Percentiles rank a stretch among this genome's conserved stretches.
These are phyloP conservation scores for Fulvia fulva DNA, from an alignment of 2,329 filamentous ascomycete species.

Conservation along the genomic window DNA sequence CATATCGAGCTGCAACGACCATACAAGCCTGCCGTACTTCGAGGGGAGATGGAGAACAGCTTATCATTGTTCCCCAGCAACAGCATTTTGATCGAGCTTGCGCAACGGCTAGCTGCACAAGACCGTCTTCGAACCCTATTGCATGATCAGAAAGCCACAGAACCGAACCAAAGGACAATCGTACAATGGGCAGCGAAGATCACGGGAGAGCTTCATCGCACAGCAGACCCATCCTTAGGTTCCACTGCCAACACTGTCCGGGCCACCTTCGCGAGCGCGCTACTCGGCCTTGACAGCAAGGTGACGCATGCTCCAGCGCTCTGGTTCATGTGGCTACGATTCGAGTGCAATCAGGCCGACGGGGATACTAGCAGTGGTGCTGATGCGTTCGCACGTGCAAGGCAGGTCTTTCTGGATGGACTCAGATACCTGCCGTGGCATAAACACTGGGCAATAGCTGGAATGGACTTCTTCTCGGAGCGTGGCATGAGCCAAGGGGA, in stretches of 20 bases:
- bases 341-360: constrained; percentile 18
- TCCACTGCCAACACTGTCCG: constrained; percentile 33
- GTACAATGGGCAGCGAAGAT: constrained; percentile 54
- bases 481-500: constrained; percentile 45
- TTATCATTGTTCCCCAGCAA: constrained; percentile 68
- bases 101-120: constrained; percentile 69
- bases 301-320: constrained; percentile 29
- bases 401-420: constrained; percentile 53
- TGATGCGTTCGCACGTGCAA: constrained; percentile 41
- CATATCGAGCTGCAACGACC: constrained; percentile 61
- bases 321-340: constrained; percentile 29
- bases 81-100: constrained; percentile 68
- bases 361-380: constrained; percentile 16
- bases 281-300: constrained; percentile 31
- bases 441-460: constrained; percentile 57
- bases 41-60: constrained; percentile 58
- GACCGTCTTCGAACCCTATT: constrained; percentile 71
- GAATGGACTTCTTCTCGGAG: constrained; percentile 44
- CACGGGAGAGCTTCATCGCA: constrained; percentile 50
- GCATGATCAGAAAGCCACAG: constrained; percentile 14
- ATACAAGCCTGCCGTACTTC: constrained; percentile 65
- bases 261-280: constrained; percentile 46
- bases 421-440: constrained; percentile 59
- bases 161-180: constrained; percentile 34
- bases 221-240: constrained; percentile 28